Evolutionary conservation across 2,329 filamentous ascomycete genomes (phyloP).

Genomic region (Fusarium sp.): DNA sequence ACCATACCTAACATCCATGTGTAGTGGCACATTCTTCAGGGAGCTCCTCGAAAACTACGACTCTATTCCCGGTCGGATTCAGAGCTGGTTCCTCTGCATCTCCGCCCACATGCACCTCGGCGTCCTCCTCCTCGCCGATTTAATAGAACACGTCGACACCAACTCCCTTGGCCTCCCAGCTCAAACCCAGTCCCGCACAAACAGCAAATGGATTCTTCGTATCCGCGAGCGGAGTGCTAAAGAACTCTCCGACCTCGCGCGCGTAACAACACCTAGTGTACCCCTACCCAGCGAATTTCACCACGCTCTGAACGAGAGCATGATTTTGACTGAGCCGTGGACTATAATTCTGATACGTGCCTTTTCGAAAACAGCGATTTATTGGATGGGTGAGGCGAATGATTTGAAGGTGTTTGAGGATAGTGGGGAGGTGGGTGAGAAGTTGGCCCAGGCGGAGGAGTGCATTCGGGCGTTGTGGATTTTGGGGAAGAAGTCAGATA

Average conservation of each 20-base stretch:
- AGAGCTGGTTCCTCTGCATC: slow-evolving; percentile 69
- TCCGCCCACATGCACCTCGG: slow-evolving; percentile 69
- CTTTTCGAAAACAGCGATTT: slow-evolving; percentile 59
- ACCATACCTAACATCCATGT: not conserved
- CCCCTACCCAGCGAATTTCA: slow-evolving; percentile 57
- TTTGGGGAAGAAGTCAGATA: slow-evolving; percentile 66
- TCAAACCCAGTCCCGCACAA: slow-evolving; percentile 40
- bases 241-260: slow-evolving; percentile 61
- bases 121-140: slow-evolving; percentile 64
- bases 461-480: slow-evolving; percentile 66
- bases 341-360: slow-evolving; percentile 64
- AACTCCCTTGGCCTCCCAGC: slow-evolving; percentile 40
- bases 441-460: slow-evolving; percentile 55
- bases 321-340: slow-evolving; percentile 69
- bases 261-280: slow-evolving; percentile 53
- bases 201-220: slow-evolving; percentile 50
- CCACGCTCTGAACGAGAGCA: slow-evolving; percentile 63
- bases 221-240: slow-evolving; percentile 59
- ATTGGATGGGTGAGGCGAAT: slow-evolving; percentile 51
- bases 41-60: slow-evolving; percentile 63
- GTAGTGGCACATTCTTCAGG: slow-evolving; percentile 58
- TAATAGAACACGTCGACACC: slow-evolving; percentile 63
- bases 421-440: slow-evolving; percentile 44
- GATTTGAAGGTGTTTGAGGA: slow-evolving; percentile 38
- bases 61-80: slow-evolving; percentile 62